Evolutionary conservation across 495 filamentous ascomycete species (phyloP), one percentile per base, ranked within the genome.

Genomic region (Haplographium delicatum): DNA sequence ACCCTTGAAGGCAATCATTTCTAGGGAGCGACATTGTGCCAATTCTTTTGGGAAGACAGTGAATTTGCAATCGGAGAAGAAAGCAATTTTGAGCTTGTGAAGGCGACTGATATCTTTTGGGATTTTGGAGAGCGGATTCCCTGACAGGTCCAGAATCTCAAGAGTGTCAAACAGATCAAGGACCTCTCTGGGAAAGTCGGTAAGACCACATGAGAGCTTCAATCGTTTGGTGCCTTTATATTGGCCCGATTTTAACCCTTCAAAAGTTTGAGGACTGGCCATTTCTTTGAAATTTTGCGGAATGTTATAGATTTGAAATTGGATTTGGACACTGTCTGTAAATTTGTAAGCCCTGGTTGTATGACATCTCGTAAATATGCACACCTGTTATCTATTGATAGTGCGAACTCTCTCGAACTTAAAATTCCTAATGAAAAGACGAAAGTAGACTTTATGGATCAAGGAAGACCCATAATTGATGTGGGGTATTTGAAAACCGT

Each of bases 1-100:
- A 42, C 51, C 52, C n/a, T 67, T 66, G 58, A 74, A 72, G 5
- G 66, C 70, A 23, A 72, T 62, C 62, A 69, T 74, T 52, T 71
- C 67, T 19, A 74, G 65, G 37, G 60, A 53, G 7, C 62, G 66
- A 50, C 69, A 72, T 62, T 60, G 38, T 45, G 65, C 62, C 20
- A 73, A 47, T 42, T 64, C 62, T n/a, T 42, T 51, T 1, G 72
- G 70, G 27, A 74, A 76, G 31, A 62, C 53, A 2, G 56, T 44
- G 53, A 74, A 76, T 28, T 61, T 67, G 63, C 72, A 73, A 50
- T 69, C 50, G 18, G 69, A 71, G 28, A 76, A 66, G 43, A 72
- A 66, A 5, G 62, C 62, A 37, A 67, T 62, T 61, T 69, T 70
- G 31, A 76, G 66, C 24, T 70, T 66, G 39, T 68, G 64, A 1